These are phyloP conservation scores for Schizochytrium sp. DNA, from an alignment of 108 stramenopile species.

Conservation along the genomic window DNA sequence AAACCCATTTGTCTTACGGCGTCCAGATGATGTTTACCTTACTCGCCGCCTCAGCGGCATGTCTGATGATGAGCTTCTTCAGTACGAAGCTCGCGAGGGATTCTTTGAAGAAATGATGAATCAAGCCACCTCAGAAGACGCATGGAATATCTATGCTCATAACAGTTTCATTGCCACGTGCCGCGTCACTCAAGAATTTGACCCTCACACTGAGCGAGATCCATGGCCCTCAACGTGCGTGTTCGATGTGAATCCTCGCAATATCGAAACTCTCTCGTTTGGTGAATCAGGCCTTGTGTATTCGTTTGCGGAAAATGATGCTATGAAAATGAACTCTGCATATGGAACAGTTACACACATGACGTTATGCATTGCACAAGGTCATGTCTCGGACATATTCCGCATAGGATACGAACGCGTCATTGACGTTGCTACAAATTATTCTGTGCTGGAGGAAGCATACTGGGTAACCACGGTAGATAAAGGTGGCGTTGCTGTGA, in stretches of 20 bases:
- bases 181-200: constrained; percentile 48
- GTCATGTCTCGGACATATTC: neutral
- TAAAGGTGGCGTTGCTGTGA: neutral
- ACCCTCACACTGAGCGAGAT: constrained; percentile 41
- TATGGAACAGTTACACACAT: constrained; percentile 40
- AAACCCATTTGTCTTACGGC: neutral
- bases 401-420: neutral
- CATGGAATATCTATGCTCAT: neutral
- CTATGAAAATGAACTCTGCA: constrained; percentile 39
- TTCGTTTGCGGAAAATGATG: constrained; percentile 43
- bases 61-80: constrained; percentile 38
- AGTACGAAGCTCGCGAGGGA: constrained; percentile 30
- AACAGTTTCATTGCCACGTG: constrained; percentile 31
- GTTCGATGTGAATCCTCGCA: constrained; percentile 38
- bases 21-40: constrained; percentile 2
- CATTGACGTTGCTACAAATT: constrained; percentile 11
- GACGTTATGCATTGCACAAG: constrained; percentile 9
- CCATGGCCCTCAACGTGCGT: constrained; percentile 54
- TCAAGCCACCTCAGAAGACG: neutral
- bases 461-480: constrained; percentile 55
- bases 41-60: neutral
- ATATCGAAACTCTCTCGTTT: constrained; percentile 21
- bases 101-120: neutral
- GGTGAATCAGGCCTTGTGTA: constrained; percentile 43
- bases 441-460: constrained; percentile 42